phyloP scores from a whole-genome alignment of 1,139 yeast species.

The Geotrichum phurueaensis region DNA sequence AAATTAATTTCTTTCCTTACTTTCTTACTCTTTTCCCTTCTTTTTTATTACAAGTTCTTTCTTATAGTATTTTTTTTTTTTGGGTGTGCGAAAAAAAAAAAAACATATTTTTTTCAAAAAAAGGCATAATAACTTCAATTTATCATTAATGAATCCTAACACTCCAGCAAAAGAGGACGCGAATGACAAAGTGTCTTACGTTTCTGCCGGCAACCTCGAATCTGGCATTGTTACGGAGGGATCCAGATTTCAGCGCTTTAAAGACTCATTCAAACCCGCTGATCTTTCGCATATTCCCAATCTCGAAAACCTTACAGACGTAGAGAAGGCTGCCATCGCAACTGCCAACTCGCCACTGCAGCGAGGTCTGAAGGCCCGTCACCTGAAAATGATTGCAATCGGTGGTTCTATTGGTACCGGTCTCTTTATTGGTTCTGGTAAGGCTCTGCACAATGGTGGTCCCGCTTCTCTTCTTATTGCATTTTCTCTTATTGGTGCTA shows the following conservation, averaged over 20 bases:
- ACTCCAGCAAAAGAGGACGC: neutral
- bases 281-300: conserved; percentile 15
- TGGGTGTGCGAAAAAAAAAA: neutral
- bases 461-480: conserved; percentile 63
- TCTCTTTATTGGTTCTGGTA: conserved; percentile 68
- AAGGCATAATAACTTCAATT: neutral
- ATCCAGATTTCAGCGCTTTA: conserved; percentile 24
- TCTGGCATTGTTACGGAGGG: conserved; percentile 32
- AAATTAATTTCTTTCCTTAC: neutral
- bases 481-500: conserved; percentile 40
- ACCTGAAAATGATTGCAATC: conserved; percentile 64
- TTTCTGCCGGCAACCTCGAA: conserved; percentile 40
- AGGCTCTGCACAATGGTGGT: conserved; percentile 63
- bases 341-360: conserved; percentile 38
- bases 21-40: neutral
- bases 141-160: neutral
- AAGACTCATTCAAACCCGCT: conserved; percentile 30
- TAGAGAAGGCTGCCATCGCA: conserved; percentile 29
- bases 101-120: too few relatives aligned
- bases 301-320: conserved; percentile 25
- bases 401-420: conserved; percentile 86
- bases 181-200: conserved; percentile 41
- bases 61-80: neutral
- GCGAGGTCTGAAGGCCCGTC: conserved; percentile 45
- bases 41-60: neutral